Conservation (phyloP, 2,329 filamentous ascomycete species). For the Exophiala sp. region DNA sequence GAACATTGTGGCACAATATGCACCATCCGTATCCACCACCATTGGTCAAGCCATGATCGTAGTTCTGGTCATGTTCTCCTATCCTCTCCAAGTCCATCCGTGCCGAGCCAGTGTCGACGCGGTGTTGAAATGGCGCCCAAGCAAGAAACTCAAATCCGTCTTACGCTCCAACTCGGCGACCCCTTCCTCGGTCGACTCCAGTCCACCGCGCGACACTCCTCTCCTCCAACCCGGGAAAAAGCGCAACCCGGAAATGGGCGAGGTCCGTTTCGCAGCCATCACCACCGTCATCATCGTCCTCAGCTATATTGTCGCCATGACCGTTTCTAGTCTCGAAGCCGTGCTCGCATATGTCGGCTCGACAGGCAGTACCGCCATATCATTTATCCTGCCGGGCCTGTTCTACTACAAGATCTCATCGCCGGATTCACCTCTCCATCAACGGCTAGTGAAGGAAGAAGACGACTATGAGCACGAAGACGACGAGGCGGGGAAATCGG, state of each 20-base stretch:
- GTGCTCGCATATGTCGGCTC: constrained; percentile 93
- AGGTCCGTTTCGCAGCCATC: constrained; percentile 80
- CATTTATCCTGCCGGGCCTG: constrained; percentile 88
- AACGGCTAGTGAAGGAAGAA: constrained; percentile 81
- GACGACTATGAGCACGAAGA: constrained; percentile 60
- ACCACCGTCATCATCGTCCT: constrained; percentile 79
- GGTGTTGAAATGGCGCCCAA: constrained; percentile 83
- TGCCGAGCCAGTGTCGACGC: constrained; percentile 93
- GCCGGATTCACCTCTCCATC: constrained; percentile 79
- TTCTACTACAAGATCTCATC: constrained; percentile 99
- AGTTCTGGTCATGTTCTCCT: constrained; percentile 90
- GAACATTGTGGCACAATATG: constrained; percentile 91
- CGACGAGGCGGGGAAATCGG: constrained; percentile 40
- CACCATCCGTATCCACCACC: constrained; percentile 72
- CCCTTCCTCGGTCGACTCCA: constrained; percentile 32
- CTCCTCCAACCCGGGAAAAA: constrained; percentile 36
- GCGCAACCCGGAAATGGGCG: constrained; percentile 63
- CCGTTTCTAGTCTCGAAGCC: constrained; percentile 79
- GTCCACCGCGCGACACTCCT: constrained; percentile 40
- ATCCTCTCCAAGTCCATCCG: constrained; percentile 90
- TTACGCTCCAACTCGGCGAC: constrained; percentile 28
- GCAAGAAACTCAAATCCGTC: constrained; percentile 31
- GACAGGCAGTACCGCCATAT: constrained; percentile 91
- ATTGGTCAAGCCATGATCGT: constrained; percentile 95
- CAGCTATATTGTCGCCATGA: constrained; percentile 83